phyloP scores from a whole-genome alignment of 73 alveolate species.

The Urostyla sp. region DNA sequence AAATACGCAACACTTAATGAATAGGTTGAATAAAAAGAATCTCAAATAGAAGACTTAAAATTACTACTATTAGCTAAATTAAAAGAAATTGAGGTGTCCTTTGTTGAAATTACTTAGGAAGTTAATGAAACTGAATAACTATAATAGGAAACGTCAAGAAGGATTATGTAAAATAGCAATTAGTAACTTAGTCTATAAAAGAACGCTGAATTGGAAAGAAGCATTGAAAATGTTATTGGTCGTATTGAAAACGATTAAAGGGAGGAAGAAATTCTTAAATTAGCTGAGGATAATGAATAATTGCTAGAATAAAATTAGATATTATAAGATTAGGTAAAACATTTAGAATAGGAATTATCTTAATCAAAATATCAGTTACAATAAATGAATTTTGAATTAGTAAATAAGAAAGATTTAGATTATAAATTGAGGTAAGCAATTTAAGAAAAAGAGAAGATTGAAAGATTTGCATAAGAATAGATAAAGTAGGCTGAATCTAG shows the following conservation, averaged over 20 bases:
- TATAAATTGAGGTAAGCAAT: too few species aligned
- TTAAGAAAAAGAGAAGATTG: too few species aligned
- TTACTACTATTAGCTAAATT: conserved; percentile 3
- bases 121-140: conserved; percentile 37
- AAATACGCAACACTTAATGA: background rate
- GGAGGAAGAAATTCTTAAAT: too few species aligned
- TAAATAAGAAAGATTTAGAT: too few species aligned
- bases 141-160: conserved; percentile 33
- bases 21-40: background rate
- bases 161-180: conserved; percentile 13
- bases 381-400: too few species aligned
- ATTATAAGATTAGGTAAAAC: background rate
- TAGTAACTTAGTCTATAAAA: background rate
- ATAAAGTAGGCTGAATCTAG: too few species aligned
- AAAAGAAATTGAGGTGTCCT: conserved; percentile 38
- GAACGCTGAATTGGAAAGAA: conserved; percentile 1
- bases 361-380: too few species aligned
- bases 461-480: too few species aligned
- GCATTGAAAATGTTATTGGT: conserved; percentile 7
- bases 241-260: background rate
- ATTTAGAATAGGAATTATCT: conserved; percentile 26
- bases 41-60: conserved; percentile 1
- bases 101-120: conserved; percentile 46
- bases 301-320: conserved; percentile 16
- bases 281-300: conserved; percentile 17